Conservation (phyloP, 2,329 filamentous ascomycete species). For the Diatrype stigma region DNA sequence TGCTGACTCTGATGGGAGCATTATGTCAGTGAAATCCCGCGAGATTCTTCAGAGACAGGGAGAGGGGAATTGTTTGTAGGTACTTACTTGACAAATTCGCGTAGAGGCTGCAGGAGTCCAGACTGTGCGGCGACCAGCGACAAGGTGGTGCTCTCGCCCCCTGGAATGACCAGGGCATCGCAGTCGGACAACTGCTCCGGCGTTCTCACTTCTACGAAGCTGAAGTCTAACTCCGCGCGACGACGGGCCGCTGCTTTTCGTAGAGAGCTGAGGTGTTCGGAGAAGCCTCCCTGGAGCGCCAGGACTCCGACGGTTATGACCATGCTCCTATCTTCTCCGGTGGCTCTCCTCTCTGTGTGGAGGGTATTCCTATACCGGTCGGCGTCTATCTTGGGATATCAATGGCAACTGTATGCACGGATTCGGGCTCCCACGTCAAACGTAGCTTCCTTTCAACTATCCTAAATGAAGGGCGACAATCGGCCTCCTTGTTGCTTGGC, state of each 20-base stretch:
- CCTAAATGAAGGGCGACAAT: too few relatives aligned
- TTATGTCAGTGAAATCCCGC: too few relatives aligned
- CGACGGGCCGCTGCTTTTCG: slow-evolving; percentile 59
- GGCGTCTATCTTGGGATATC: too few relatives aligned
- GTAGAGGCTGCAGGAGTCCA: slow-evolving; percentile 75
- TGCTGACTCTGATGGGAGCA: slow-evolving; percentile 61
- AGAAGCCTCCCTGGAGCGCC: slow-evolving; percentile 87
- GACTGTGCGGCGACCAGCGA: slow-evolving; percentile 81
- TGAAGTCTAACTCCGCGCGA: slow-evolving; percentile 42
- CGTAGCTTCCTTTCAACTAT: too few relatives aligned
- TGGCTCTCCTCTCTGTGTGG: background rate
- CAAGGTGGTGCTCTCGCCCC: slow-evolving; percentile 93
- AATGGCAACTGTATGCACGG: too few relatives aligned
- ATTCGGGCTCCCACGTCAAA: too few relatives aligned
- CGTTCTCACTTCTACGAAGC: slow-evolving; percentile 77
- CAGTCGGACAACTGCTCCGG: slow-evolving; percentile 65
- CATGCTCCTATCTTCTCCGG: slow-evolving; percentile 12
- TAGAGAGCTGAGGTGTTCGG: slow-evolving; percentile 79
- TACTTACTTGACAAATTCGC: slow-evolving; percentile 84
- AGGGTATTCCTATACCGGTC: background rate
- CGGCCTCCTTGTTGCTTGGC: background rate
- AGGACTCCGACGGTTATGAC: slow-evolving; percentile 55
- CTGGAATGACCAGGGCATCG: slow-evolving; percentile 83
- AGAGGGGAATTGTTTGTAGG: too few relatives aligned
- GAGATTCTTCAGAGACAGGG: too few relatives aligned